Evolutionary conservation across 495 filamentous ascomycete species (phyloP).

Genomic region (Choiromyces venosus): DNA sequence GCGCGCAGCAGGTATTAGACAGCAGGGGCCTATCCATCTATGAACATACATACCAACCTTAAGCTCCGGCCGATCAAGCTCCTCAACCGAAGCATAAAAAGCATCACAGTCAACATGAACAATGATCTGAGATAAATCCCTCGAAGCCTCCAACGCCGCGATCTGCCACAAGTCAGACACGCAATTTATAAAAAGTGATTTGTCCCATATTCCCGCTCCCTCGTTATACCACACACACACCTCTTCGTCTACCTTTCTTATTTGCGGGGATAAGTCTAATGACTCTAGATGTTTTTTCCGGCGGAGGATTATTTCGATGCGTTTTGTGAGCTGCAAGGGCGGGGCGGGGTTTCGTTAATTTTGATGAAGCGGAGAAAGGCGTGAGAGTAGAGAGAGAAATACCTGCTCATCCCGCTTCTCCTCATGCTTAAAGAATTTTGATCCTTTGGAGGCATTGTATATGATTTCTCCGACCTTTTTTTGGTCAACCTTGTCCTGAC

Average conservation of each 20-base stretch:
- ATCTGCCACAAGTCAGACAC: constrained; percentile 44
- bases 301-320: constrained; percentile 73
- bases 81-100: constrained; percentile 94
- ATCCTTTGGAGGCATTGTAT: constrained; percentile 92
- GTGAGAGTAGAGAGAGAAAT: constrained; percentile 12
- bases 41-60: constrained; percentile 58
- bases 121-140: constrained; percentile 78
- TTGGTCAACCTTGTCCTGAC: constrained; percentile 92
- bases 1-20: not conserved
- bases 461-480: constrained; percentile 92
- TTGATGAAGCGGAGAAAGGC: not conserved
- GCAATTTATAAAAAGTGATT: not conserved
- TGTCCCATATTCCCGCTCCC: not conserved
- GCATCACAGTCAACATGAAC: constrained; percentile 97
- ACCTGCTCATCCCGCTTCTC: constrained; percentile 64
- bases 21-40: not conserved
- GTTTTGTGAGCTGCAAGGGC: constrained; percentile 61
- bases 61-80: constrained; percentile 83
- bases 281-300: constrained; percentile 72
- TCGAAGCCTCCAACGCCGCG: constrained; percentile 65
- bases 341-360: not conserved
- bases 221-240: constrained; percentile 15
- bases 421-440: constrained; percentile 94
- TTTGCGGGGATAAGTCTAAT: constrained; percentile 65
- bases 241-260: constrained; percentile 72